These are phyloP conservation scores for Scheffersomyces segobiensis DNA, from an alignment of 1,139 yeast species.

Conservation along the genomic window DNA sequence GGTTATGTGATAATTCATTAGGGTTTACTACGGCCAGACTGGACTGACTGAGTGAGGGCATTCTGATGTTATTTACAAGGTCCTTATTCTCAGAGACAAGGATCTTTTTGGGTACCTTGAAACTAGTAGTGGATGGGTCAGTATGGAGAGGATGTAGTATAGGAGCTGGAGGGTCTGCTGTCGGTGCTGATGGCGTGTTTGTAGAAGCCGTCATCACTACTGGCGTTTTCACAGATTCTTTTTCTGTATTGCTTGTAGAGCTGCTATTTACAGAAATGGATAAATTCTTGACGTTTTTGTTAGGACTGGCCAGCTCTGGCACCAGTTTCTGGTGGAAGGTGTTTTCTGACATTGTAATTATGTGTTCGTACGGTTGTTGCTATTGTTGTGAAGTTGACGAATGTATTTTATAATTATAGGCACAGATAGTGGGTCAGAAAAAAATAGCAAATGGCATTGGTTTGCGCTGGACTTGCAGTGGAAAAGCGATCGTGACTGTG, in stretches of 20 bases:
- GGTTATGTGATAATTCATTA: not conserved
- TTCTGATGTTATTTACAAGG: not conserved
- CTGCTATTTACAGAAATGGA: not conserved
- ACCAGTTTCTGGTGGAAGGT: not conserved
- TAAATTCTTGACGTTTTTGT: not conserved
- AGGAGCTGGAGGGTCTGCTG: not conserved
- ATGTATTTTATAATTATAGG: not conserved
- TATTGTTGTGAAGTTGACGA: not conserved
- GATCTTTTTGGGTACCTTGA: conserved; percentile 17
- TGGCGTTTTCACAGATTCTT: not conserved
- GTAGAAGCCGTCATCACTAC: not conserved
- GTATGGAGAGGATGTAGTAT: not conserved
- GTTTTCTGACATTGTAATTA: not conserved
- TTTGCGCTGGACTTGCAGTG: not conserved
- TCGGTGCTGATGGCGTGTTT: not conserved
- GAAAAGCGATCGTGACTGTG: not conserved
- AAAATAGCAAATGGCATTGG: not conserved
- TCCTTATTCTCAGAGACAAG: conserved; percentile 11
- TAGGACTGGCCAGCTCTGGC: not conserved
- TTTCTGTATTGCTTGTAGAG: not conserved
- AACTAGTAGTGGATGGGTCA: not conserved
- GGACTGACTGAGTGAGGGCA: not conserved
- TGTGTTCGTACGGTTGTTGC: not conserved
- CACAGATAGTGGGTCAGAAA: not conserved
- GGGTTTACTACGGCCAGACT: not conserved